Evolutionary conservation across 306 rosid species (phyloP).

Genomic region (Mucuna pruriens): DNA sequence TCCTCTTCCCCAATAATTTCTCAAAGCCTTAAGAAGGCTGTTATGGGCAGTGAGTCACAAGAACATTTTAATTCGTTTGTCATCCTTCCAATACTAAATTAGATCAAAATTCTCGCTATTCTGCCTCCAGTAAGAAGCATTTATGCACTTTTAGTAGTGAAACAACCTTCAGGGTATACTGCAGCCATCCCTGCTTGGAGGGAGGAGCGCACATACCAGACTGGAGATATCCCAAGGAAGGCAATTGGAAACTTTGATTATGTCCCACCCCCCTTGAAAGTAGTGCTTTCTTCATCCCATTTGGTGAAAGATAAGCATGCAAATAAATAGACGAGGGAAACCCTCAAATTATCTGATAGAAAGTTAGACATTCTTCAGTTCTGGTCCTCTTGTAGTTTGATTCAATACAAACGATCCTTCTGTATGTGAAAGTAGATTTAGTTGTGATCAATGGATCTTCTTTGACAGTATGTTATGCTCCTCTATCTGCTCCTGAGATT

Average conservation of each 20-base stretch:
- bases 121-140: not conserved
- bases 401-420: not conserved
- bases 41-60: not conserved
- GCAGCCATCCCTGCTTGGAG: not conserved
- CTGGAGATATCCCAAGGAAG: not conserved
- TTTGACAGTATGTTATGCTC: not conserved
- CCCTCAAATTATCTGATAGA: not conserved
- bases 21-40: not conserved
- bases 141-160: not conserved
- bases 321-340: not conserved
- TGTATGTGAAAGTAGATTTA: not conserved
- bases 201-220: not conserved
- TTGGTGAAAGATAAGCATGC: not conserved
- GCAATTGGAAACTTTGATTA: not conserved
- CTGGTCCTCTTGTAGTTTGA: conserved; percentile 2
- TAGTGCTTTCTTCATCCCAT: not conserved
- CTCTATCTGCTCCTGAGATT: not conserved
- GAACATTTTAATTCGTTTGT: not conserved
- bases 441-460: not conserved
- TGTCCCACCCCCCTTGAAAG: not conserved
- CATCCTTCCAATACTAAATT: not conserved
- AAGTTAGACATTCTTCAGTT: not conserved
- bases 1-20: not conserved
- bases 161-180: not conserved
- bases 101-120: too few species aligned